These are phyloP conservation scores for Hirsutella rhossiliensis DNA, from an alignment of 2,329 filamentous ascomycete species.

Conservation along the genomic window DNA sequence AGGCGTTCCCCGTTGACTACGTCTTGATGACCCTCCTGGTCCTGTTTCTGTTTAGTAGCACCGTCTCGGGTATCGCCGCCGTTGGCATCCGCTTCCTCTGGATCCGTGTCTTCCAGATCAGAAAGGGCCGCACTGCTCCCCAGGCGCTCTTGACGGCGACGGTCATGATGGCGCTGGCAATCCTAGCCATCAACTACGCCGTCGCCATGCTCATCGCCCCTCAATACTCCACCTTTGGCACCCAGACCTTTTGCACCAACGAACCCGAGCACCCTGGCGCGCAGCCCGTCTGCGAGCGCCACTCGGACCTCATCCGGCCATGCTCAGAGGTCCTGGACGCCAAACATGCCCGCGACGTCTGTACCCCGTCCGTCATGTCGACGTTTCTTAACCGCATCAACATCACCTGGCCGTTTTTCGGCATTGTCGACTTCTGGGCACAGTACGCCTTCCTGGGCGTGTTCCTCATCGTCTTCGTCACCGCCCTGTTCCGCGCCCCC, in stretches of 20 bases:
- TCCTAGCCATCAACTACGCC: slow-evolving; percentile 84
- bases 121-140: slow-evolving; percentile 77
- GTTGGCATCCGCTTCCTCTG: slow-evolving; percentile 94
- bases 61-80: slow-evolving; percentile 72
- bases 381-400: slow-evolving; percentile 89
- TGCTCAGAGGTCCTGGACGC: slow-evolving; percentile 70
- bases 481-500: slow-evolving; percentile 69
- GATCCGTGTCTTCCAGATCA: slow-evolving; percentile 85
- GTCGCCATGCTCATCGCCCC: slow-evolving; percentile 90
- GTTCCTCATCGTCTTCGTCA: slow-evolving; percentile 71
- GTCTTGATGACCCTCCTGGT: slow-evolving; percentile 75
- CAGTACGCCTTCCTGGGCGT: slow-evolving; percentile 84
- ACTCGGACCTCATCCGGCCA: slow-evolving; percentile 60
- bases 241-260: slow-evolving; percentile 85
- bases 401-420: slow-evolving; percentile 92
- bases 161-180: slow-evolving; percentile 80
- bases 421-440: slow-evolving; percentile 86
- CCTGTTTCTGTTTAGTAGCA: slow-evolving; percentile 78
- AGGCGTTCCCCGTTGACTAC: slow-evolving; percentile 86
- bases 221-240: slow-evolving; percentile 88
- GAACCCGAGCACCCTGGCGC: slow-evolving; percentile 47
- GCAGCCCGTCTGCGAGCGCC: slow-evolving; percentile 63
- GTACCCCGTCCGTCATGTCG: slow-evolving; percentile 82
- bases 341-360: slow-evolving; percentile 63
- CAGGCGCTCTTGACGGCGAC: slow-evolving; percentile 87